These are phyloP conservation scores for Lentinula lateritia DNA, from an alignment of 768 basidiomycete species.

Conservation along the genomic window DNA sequence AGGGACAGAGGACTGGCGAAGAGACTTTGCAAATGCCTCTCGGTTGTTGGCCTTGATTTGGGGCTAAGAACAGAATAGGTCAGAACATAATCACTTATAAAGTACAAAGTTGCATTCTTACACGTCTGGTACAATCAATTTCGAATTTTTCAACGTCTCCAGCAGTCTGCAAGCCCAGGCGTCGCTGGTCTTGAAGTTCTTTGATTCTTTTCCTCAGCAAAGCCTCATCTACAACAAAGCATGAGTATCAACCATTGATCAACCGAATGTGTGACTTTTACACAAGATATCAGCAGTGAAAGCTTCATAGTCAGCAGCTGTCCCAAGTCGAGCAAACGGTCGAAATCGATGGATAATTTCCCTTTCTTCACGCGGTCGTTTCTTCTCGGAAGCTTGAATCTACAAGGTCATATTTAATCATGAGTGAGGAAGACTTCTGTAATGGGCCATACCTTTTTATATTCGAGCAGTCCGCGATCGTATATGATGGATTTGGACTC, in stretches of 20 bases:
- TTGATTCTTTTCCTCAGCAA: conserved; percentile 82
- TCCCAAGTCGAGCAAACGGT: conserved; percentile 87
- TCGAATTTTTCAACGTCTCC: conserved; percentile 94
- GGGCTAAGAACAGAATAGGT: conserved; percentile 31
- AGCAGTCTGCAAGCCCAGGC: conserved; percentile 75
- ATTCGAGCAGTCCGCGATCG: conserved; percentile 85
- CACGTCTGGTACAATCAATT: conserved; percentile 64
- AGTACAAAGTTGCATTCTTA: conserved; percentile 28
- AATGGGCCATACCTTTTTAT: conserved; percentile 74
- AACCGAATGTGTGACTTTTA: conserved; percentile 31
- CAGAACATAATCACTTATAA: neutral
- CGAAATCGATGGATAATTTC: conserved; percentile 87
- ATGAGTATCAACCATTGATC: neutral
- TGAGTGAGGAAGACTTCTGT: neutral
- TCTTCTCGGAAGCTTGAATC: conserved; percentile 92
- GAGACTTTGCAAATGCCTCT: conserved; percentile 49
- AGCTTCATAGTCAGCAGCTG: conserved; percentile 84
- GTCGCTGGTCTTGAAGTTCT: conserved; percentile 87
- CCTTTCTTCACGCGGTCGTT: conserved; percentile 83
- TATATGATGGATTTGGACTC: conserved; percentile 89
- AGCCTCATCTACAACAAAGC: conserved; percentile 63
- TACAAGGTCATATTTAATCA: conserved; percentile 23
- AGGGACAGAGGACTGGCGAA: conserved; percentile 49
- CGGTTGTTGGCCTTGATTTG: conserved; percentile 59
- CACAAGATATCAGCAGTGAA: conserved; percentile 88